A percentile compares a stretch with the other conserved stretches of the same genome.
Conservation (phyloP, 2,329 filamentous ascomycete genomes). For the Penicillium sp. region DNA sequence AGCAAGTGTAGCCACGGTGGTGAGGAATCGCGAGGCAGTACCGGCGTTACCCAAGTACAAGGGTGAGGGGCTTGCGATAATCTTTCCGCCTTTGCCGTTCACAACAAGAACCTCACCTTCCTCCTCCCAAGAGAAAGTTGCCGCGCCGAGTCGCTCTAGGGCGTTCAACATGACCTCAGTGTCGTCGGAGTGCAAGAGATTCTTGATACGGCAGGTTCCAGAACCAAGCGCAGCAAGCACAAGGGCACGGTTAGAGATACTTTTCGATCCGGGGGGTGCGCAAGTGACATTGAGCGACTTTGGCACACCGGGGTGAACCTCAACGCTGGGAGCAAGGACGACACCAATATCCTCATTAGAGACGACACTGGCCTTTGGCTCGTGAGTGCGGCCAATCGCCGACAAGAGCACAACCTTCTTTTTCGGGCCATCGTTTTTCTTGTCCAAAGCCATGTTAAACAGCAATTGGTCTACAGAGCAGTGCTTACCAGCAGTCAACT, state of each 20-base stretch:
- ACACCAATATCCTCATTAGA: slow-evolving; percentile 79
- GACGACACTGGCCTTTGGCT: slow-evolving; percentile 86
- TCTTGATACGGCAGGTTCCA: slow-evolving; percentile 83
- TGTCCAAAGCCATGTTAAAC: slow-evolving; percentile 94
- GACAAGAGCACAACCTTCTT: slow-evolving; percentile 96
- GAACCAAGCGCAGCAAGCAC: slow-evolving; percentile 88
- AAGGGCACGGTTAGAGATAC: slow-evolving; percentile 91
- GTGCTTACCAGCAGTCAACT: slow-evolving; percentile 78
- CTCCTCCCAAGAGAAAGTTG: slow-evolving; percentile 90
- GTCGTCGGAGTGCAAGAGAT: slow-evolving; percentile 93
- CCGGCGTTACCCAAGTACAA: slow-evolving; percentile 96
- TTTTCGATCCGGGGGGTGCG: slow-evolving; percentile 92
- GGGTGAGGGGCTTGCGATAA: slow-evolving; percentile 71
- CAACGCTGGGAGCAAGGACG: slow-evolving; percentile 75
- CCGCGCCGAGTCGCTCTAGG: slow-evolving; percentile 79
- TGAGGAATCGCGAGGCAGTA: slow-evolving; percentile 92
- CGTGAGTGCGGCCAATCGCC: slow-evolving; percentile 82
- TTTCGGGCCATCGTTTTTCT: slow-evolving; percentile 93
- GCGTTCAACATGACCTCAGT: slow-evolving; percentile 96
- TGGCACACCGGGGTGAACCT: slow-evolving; percentile 71
- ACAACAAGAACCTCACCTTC: slow-evolving; percentile 89
- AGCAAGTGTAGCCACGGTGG: slow-evolving; percentile 84
- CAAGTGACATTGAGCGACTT: slow-evolving; percentile 68
- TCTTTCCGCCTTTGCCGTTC: slow-evolving; percentile 81
- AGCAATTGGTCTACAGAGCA: slow-evolving; percentile 85